A percentile compares a stretch with the other conserved stretches of the same genome.
Evolutionary conservation across 23 red algal species (phyloP).

Genomic region (Pyropia yezoensis): DNA sequence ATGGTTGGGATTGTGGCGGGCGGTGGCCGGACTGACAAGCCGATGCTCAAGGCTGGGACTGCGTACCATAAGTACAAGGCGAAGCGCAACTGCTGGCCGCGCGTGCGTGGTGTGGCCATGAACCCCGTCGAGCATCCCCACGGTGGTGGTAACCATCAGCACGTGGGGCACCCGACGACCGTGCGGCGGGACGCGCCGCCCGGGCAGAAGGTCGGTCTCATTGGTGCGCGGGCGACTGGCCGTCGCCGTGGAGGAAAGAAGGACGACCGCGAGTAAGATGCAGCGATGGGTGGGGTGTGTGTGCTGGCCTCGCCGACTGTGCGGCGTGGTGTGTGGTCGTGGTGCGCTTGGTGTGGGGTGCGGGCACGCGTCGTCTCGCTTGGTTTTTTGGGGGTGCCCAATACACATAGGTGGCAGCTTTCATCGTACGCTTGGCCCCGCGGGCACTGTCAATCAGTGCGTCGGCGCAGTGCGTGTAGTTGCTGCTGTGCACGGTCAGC

Average conservation of each 20-base stretch:
- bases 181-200: conserved; percentile 74
- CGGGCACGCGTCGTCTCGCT: no score
- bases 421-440: no score
- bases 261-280: no score
- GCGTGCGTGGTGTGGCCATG: conserved; percentile 97
- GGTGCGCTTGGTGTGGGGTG: no score
- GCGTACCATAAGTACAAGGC: conserved; percentile 98
- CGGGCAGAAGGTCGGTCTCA: conserved; percentile 99
- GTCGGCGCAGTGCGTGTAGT: no score
- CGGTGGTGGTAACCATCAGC: conserved; percentile 99
- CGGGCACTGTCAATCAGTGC: no score
- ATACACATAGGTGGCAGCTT: no score
- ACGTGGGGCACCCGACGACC: conserved; percentile 98
- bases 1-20: conserved; percentile 95
- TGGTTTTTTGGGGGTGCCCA: no score
- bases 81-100: conserved; percentile 97
- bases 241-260: conserved; percentile 90
- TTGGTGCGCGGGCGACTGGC: conserved; percentile 94
- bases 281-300: no score
- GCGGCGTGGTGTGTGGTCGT: no score
- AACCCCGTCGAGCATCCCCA: conserved; percentile 99
- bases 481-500: no score
- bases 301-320: no score
- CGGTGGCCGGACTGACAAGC: conserved; percentile 93
- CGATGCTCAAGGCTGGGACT: conserved; percentile 91